Conservation (phyloP, 192 early-diverging fungal genomes). For the Glomus cerebriforme region DNA sequence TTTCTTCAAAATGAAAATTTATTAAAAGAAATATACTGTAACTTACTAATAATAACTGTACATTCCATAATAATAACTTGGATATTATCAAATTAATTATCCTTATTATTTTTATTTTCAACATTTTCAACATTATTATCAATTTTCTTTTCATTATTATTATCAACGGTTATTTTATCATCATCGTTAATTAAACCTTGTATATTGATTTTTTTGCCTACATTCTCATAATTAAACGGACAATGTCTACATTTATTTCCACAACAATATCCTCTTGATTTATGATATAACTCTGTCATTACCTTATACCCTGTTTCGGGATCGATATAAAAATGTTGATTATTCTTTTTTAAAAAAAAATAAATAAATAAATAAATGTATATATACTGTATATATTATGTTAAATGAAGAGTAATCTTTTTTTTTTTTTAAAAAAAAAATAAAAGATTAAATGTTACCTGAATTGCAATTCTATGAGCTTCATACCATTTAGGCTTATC, state of each 20-base stretch:
- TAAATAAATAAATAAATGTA: not conserved
- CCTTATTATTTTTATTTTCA: too few species aligned
- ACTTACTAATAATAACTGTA: too few species aligned
- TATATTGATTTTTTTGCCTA: slow-evolving; percentile 38
- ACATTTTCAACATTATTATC: not conserved
- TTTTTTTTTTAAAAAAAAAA: not conserved
- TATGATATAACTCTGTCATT: slow-evolving; percentile 64
- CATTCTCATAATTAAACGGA: slow-evolving; percentile 60
- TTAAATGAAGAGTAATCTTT: too few species aligned
- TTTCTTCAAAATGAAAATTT: too few species aligned
- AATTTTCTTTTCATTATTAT: not conserved
- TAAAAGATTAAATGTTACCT: slow-evolving; percentile 32
- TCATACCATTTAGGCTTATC: slow-evolving; percentile 43
- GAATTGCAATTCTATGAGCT: slow-evolving; percentile 36
- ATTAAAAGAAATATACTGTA: too few species aligned
- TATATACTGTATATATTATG: too few species aligned
- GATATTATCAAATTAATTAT: too few species aligned
- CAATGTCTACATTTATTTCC: slow-evolving; percentile 71
- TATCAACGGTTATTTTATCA: too few species aligned
- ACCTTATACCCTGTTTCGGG: slow-evolving; percentile 67
- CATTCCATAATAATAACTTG: too few species aligned
- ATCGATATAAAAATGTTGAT: slow-evolving; percentile 59
- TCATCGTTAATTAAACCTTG: not conserved
- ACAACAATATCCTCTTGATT: slow-evolving; percentile 64
- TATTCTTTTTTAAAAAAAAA: slow-evolving; percentile 34